Evolutionary conservation across 257 asterid species (phyloP), one percentile per base, ranked within the genome.

Genomic region (Solanum bulbocastanum): DNA sequence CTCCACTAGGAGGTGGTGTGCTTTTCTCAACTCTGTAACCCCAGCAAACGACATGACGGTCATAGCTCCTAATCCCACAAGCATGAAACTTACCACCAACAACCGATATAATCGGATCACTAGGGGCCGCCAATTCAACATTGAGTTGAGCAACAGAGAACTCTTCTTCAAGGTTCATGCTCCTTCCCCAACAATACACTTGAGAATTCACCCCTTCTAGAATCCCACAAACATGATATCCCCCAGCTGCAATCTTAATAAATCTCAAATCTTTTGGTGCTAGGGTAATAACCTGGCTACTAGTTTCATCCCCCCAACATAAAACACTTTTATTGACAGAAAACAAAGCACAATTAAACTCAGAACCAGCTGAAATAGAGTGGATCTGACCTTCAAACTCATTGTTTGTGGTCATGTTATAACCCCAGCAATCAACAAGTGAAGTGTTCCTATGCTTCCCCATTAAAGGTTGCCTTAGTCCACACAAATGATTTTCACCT

Each of bases 351-450:
- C 99, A 96, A 44, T 94, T 94, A 65, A 95, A 96, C 92, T 90
- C 96, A 16, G 99, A 94, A 25, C 99, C 99, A 1, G 98, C 98
- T 10, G 99, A 94, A 39, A 96, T 92, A 6, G 98, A 92, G 46
- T 92, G 96, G 93, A 96, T 92, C 94, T 92, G 98, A 87, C 98
- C 98, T 68, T 94, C 93, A 79, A 95, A 93, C 81, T 18, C 89
- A 82, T 94, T 92, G 58, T 90, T 94, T 42, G 88, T 90, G 0
- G 99, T 94, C 98, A 96, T 96, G 90, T 96, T 96, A 74, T 96
- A 96, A 10, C 99, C 99, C 99, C 99, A 96, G 23, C 99, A 96
- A 82, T 96, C 99, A 9, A 96, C 95, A 35, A 94, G 75, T 1
- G 99, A 94, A 36, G 91, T 88, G 89, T 95, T 94, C 65, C 98